Evolutionary conservation across 768 basidiomycete species (phyloP).

Genomic region (Serendipita indica): DNA sequence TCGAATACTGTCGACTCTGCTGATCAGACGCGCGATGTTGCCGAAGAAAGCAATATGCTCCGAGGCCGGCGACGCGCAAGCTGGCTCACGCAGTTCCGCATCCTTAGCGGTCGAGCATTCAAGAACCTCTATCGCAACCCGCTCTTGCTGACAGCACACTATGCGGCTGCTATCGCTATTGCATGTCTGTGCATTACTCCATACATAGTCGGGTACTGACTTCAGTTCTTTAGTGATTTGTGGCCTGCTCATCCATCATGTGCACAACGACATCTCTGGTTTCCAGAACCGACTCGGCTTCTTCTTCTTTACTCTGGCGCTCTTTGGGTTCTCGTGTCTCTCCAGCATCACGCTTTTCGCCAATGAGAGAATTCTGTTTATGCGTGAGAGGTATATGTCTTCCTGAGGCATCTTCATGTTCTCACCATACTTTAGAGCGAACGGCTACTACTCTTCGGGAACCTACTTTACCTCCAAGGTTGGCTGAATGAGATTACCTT

Average conservation of each 20-base stretch:
- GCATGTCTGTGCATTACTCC: slow-evolving; percentile 44
- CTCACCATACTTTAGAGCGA: slow-evolving; percentile 40
- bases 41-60: slow-evolving; percentile 49
- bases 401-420: not conserved
- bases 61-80: slow-evolving; percentile 66
- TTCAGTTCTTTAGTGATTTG: slow-evolving; percentile 48
- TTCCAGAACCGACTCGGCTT: slow-evolving; percentile 93
- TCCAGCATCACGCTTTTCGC: slow-evolving; percentile 90
- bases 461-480: slow-evolving; percentile 95
- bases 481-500: not conserved
- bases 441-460: slow-evolving; percentile 94
- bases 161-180: slow-evolving; percentile 64
- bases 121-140: slow-evolving; percentile 97
- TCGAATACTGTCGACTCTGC: slow-evolving; percentile 21
- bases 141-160: slow-evolving; percentile 80
- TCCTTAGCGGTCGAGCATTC: slow-evolving; percentile 90
- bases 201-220: slow-evolving; percentile 2
- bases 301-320: slow-evolving; percentile 93
- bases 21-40: slow-evolving; percentile 47
- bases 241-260: slow-evolving; percentile 82
- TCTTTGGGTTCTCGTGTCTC: slow-evolving; percentile 94
- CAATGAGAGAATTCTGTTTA: slow-evolving; percentile 89
- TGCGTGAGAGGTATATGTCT: slow-evolving; percentile 73
- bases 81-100: slow-evolving; percentile 82
- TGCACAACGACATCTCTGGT: slow-evolving; percentile 86